A percentile compares a stretch with the other conserved stretches of the same genome.
Evolutionary conservation across 108 stramenopile genomes (phyloP).

Genomic region (Nitzschia putrida): DNA sequence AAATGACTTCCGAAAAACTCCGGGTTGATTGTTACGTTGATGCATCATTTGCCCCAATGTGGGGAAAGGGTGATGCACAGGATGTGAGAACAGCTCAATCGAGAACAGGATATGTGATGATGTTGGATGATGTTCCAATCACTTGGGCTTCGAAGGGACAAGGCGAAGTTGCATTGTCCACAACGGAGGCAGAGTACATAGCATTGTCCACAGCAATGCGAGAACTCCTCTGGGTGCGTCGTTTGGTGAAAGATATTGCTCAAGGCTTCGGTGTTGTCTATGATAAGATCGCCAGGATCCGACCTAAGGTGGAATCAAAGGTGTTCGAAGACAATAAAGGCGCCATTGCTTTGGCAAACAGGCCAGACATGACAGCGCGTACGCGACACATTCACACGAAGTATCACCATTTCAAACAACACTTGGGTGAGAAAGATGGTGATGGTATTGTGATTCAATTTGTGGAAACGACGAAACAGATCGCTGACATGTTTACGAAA

Average conservation of each 20-base stretch:
- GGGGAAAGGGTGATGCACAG: constrained; percentile 11
- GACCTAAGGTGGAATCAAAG: constrained; percentile 6
- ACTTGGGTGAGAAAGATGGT: background rate
- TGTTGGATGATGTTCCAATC: constrained; percentile 25
- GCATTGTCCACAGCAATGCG: constrained; percentile 22
- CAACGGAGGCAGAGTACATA: constrained; percentile 47
- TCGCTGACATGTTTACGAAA: constrained; percentile 1
- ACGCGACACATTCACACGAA: constrained; percentile 16
- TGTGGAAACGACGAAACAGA: background rate
- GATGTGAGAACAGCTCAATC: constrained; percentile 26
- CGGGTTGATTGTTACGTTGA: constrained; percentile 38
- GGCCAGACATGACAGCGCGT: constrained; percentile 11
- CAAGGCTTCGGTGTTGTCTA: background rate
- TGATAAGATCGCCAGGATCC: background rate
- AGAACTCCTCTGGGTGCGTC: constrained; percentile 23
- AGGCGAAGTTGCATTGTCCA: constrained; percentile 29
- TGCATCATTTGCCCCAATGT: constrained; percentile 48
- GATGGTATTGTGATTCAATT: background rate
- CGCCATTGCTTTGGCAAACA: constrained; percentile 2
- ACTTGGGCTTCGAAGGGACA: constrained; percentile 34
- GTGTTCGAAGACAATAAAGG: constrained; percentile 49
- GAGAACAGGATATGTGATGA: constrained; percentile 35
- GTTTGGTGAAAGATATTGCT: background rate
- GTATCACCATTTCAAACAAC: constrained; percentile 16
- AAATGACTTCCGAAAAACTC: constrained; percentile 8